Conservation (phyloP, 1,284 basidiomycete species). For the Ganoderma sinense region DNA sequence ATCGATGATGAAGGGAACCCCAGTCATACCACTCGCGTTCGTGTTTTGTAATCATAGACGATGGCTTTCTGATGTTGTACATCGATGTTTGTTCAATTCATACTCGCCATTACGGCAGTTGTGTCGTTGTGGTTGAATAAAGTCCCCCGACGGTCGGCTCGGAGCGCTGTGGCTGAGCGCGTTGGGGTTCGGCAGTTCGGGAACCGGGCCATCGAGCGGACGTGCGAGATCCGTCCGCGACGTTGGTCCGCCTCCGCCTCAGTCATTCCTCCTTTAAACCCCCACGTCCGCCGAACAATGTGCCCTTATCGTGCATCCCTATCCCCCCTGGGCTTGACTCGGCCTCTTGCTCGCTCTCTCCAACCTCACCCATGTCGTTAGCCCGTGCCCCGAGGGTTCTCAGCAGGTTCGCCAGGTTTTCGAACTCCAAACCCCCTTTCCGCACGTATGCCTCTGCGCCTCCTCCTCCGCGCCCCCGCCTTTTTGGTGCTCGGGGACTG, state of each 20-base stretch:
- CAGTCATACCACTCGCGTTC: constrained; percentile 5
- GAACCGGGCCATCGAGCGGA: background rate
- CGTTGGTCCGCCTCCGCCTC: background rate
- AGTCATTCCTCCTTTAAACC: constrained; percentile 5
- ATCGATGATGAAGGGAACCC: constrained; percentile 8
- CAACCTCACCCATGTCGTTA: constrained; percentile 4
- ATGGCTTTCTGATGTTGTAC: background rate
- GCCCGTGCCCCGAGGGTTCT: constrained; percentile 2
- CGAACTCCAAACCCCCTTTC: background rate
- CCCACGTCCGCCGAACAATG: background rate
- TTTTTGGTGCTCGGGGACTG: background rate
- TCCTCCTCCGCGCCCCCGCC: background rate
- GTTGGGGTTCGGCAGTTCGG: background rate
- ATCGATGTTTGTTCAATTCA: background rate
- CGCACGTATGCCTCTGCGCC: background rate
- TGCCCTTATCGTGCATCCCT: background rate
- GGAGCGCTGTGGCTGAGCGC: background rate
- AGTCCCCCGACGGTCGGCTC: background rate
- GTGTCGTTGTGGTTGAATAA: background rate
- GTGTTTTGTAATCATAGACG: constrained; percentile 7
- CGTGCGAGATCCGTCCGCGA: constrained; percentile 8
- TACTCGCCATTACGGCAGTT: background rate
- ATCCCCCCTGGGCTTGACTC: background rate
- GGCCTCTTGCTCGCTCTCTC: background rate
- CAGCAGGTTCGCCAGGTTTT: background rate